Evolutionary conservation across 768 basidiomycete genomes (phyloP), one percentile per base, ranked within the genome.

Genomic region (Hortiboletus flavorubellus): DNA sequence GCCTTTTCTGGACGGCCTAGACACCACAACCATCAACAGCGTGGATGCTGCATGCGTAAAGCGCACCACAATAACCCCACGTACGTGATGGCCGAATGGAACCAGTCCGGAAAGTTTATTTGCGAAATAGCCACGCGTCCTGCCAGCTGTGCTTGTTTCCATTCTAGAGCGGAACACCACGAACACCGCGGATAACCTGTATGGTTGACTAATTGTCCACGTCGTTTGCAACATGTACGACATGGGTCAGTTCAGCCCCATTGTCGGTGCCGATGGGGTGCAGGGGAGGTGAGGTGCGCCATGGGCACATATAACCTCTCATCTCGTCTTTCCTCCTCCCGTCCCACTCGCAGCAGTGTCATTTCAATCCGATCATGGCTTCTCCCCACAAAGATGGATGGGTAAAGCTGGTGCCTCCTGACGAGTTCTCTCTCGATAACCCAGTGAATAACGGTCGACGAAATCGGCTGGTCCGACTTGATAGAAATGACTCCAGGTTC

Each of bases 381-480:
- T 37, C 59, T 55, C 54, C 38, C 29, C 44, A 51, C 46, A 59
- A 59, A 45, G 68, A 68, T 3, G 68, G 55, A 33, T 68, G 68
- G 68, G 64, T 70, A 34, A 65, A 69, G 38, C 51, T 70, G 2
- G n/a, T 33, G 5, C 64, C 62, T 26, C 66, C 68, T 14, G 72
- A 74, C 47, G 70, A 71, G 39, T 72, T 70, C 49, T 72, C 64
- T 33, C 57, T 79, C 53, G 72, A 75, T 50, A 76, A 80, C 59
- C 76, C 76, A 14, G 74, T 73, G 61, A 73, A 26, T 26, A 26
- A 79, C 51, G 72, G 73, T 43, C 73, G 72, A 62, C 73, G 72
- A 59, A 78, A 70, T 58, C 74, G 80, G 56, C 63, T 85, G 51
- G 68, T 74, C 33, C 64, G 66, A 39, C 63, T 85, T n/a, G 62